Conservation (phyloP, 2,329 filamentous ascomycete species). For the Grosmannia penicillata region DNA sequence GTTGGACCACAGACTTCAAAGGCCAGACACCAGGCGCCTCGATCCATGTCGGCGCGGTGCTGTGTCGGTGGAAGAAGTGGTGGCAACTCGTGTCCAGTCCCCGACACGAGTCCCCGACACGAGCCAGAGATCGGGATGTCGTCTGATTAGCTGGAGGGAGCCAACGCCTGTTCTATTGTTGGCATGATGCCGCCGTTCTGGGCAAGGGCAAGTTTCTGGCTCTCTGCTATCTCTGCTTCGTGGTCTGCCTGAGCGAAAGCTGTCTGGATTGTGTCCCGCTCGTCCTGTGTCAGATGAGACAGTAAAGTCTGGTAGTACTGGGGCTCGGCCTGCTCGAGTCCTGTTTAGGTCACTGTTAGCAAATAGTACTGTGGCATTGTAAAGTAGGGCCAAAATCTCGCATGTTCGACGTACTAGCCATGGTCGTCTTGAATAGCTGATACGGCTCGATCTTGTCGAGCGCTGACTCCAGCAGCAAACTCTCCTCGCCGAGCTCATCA, state of each 20-base stretch:
- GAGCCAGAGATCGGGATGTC: too few relatives aligned
- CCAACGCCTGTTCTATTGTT: not conserved
- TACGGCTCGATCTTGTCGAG: constrained; percentile 95
- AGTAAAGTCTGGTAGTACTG: constrained; percentile 74
- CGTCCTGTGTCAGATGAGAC: constrained; percentile 61
- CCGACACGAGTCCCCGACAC: too few relatives aligned
- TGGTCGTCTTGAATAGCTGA: constrained; percentile 65
- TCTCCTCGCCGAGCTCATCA: constrained; percentile 85
- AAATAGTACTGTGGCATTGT: not conserved
- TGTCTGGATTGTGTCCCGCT: constrained; percentile 65
- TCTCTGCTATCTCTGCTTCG: constrained; percentile 5
- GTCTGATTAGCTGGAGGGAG: not conserved
- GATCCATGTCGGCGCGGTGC: too few relatives aligned
- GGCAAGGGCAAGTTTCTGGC: constrained; percentile 15
- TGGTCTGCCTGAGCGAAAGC: constrained; percentile 57
- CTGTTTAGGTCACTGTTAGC: constrained; percentile 25
- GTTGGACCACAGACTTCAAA: too few relatives aligned
- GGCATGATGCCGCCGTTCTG: constrained; percentile 1
- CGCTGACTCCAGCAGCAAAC: constrained; percentile 78
- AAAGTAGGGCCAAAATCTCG: not conserved
- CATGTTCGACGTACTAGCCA: constrained; percentile 55
- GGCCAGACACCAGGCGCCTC: too few relatives aligned
- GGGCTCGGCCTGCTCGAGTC: constrained; percentile 79
- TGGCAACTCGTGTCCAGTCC: too few relatives aligned
- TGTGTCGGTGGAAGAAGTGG: too few relatives aligned